Evolutionary conservation across 2,329 filamentous ascomycete genomes (phyloP).

Genomic region (Cladosporium sp.): DNA sequence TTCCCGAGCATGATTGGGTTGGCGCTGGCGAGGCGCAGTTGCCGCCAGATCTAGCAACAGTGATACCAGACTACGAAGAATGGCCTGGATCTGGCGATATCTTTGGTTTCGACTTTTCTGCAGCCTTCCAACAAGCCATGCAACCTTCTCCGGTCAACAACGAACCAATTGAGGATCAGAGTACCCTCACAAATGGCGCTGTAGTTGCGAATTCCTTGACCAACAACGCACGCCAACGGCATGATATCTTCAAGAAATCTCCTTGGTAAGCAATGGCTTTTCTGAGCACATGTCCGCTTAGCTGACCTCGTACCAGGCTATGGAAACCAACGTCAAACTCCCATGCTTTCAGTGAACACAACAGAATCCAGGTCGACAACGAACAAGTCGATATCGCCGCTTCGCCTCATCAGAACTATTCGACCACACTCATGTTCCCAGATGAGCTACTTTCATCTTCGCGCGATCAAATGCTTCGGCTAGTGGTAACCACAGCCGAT

Average conservation of each 20-base stretch:
- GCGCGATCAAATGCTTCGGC: conserved; percentile 37
- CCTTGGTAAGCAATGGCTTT: conserved; percentile 18
- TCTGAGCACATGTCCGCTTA: neutral
- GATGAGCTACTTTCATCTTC: conserved; percentile 29
- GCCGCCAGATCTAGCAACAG: conserved; percentile 24
- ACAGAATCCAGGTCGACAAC: conserved; percentile 34
- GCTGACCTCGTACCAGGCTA: conserved; percentile 25
- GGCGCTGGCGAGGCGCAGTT: conserved; percentile 17
- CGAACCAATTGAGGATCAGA: neutral
- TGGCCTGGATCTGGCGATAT: conserved; percentile 24
- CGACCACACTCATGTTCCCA: conserved; percentile 32
- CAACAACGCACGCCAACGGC: conserved; percentile 20
- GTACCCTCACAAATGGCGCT: neutral
- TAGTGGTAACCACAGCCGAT: conserved; percentile 36
- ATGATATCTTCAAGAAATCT: conserved; percentile 25
- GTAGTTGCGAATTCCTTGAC: neutral
- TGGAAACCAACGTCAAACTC: conserved; percentile 36
- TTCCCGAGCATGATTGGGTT: conserved; percentile 22
- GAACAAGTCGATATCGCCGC: conserved; percentile 33
- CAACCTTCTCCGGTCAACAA: neutral
- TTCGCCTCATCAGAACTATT: conserved; percentile 35
- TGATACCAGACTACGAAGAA: conserved; percentile 27
- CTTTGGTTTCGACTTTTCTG: conserved; percentile 28
- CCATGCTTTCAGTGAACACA: conserved; percentile 36
- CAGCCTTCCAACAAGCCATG: conserved; percentile 26